A percentile compares a stretch with the other conserved stretches of the same genome.
Conservation (phyloP, 2,329 filamentous ascomycete species). For the Aspergillus jensenii region DNA sequence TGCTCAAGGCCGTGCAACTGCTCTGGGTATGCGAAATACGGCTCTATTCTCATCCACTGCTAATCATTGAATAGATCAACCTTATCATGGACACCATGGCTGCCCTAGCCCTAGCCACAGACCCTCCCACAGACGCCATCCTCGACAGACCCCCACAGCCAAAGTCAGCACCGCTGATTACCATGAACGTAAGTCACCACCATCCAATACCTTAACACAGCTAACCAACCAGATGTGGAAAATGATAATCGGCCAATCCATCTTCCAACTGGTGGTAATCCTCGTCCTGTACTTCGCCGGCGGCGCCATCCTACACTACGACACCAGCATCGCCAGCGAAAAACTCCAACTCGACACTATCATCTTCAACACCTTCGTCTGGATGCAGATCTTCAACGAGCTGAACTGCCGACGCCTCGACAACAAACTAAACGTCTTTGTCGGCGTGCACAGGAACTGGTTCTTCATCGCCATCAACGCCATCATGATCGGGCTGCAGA, state of each 20-base stretch:
- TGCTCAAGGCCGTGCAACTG: conserved; percentile 66
- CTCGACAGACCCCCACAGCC: conserved; percentile 54
- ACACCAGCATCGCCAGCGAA: no score
- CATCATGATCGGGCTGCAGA: no score
- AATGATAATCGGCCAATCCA: conserved; percentile 46
- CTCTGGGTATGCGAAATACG: conserved; percentile 51
- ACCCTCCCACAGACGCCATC: conserved; percentile 59
- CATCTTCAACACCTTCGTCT: conserved; percentile 48
- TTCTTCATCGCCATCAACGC: no score
- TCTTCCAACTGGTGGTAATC: conserved; percentile 44
- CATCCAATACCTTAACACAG: no score
- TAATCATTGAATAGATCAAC: conserved; percentile 44
- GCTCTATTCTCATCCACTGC: no score
- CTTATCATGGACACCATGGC: conserved; percentile 70
- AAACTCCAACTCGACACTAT: conserved; percentile 30
- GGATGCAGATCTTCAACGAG: conserved; percentile 50
- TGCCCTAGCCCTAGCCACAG: conserved; percentile 62
- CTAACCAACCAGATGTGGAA: conserved; percentile 38
- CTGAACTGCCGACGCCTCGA: no score
- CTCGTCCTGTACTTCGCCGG: conserved; percentile 49
- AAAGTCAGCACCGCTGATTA: conserved; percentile 48
- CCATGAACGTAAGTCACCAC: conserved; percentile 26
- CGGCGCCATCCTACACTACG: conserved; percentile 24
- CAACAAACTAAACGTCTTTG: no score
- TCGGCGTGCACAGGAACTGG: no score